These are phyloP conservation scores for Fraxinus sp. DNA, from an alignment of 305 asterid genomes.

Conservation along the genomic window DNA sequence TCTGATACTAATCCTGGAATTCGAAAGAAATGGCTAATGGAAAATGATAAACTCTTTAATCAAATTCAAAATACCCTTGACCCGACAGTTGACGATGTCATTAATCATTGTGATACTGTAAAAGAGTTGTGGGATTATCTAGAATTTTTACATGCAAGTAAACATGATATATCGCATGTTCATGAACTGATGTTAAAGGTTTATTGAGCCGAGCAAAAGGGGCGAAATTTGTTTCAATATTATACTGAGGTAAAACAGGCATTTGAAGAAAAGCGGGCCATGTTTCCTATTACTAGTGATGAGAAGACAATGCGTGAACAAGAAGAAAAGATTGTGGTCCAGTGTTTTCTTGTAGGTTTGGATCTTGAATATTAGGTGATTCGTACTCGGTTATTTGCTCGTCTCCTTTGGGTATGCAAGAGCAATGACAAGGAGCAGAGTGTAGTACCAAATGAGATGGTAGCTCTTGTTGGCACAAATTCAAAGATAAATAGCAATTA, in stretches of 20 bases:
- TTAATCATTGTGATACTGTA: not conserved
- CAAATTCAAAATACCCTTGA: no score
- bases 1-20: not conserved
- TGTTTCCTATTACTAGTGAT: not conserved
- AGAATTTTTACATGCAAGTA: not conserved
- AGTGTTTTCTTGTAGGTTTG: not conserved
- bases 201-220: not conserved
- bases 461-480: not conserved
- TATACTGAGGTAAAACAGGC: not conserved
- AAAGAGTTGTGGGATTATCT: not conserved
- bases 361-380: not conserved
- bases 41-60: no score
- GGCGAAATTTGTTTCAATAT: not conserved
- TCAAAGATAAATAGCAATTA: not conserved
- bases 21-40: no score
- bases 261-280: not conserved
- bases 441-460: not conserved
- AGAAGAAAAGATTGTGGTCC: not conserved
- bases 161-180: not conserved
- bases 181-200: not conserved
- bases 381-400: not conserved
- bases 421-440: not conserved
- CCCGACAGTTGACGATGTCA: no score
- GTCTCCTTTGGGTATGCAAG: not conserved
- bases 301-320: not conserved